Base-by-base conservation (phyloP, 768 basidiomycete genomes). In the Phylloporus rhodoxanthus region DNA sequence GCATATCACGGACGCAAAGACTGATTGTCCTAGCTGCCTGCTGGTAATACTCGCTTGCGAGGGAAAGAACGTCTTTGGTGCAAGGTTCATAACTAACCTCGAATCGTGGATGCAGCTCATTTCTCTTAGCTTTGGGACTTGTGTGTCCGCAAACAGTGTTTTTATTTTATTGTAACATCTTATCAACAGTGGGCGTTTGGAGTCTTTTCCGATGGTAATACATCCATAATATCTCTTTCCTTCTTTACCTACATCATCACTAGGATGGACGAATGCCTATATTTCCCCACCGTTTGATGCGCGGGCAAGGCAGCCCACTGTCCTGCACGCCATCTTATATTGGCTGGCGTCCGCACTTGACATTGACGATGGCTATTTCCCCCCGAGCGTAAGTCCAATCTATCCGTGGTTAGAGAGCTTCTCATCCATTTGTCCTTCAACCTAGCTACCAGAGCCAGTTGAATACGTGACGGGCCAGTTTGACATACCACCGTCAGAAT, bases 111-210 rank as follows among this genome's bases (percentile, higher is more conserved):
- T 34, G 21, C 34, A 44, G 43, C 53, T 66, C 11, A 57, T 45
- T 25, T n/a, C 17, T 37, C 33, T 44, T 47, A 67, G 66, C 53
- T 67, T 29, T 83, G 79, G 78, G 82, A 84, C 59, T 56, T 69
- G 17, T 84, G 81, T 63, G 74, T 72, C 39, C 59, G 66, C 34
- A 69, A 68, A 52, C 68, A 72, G 21, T 73, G 74, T 4, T 76
- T 70, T 25, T 80, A 76, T 71, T 84, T 83, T 45, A 73, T 81
- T 14, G 57, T 84, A 45, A 81, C 81, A 6, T 77, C 77, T 4
- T 84, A 82, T 57, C 72, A 75, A 40, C 72, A 77, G 14, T 84
- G 81, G 82, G 68, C 76, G 6, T 83, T 83, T 56, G 82, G 82
- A 5, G 73, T 68, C 19, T 83, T 82, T 58, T 79, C 80, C n/a